A percentile compares a stretch with the other conserved stretches of the same genome.
Conservation (phyloP, 345 rosid genomes). For the Aquilaria sinensis region DNA sequence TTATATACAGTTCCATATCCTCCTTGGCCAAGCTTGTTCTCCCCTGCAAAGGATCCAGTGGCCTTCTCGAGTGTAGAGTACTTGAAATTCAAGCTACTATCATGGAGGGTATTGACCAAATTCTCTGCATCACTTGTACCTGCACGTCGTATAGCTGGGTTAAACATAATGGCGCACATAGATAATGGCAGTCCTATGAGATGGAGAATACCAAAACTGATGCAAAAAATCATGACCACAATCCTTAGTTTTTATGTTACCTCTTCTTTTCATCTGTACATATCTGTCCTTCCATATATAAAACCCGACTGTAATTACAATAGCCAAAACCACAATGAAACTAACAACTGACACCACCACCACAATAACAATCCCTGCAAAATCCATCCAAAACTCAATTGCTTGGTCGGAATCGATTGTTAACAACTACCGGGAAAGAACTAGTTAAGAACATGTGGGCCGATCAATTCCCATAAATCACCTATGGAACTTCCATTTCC, state of each 20-base stretch:
- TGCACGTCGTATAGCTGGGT: neutral
- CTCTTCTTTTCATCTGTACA: conserved; percentile 9
- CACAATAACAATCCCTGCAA: neutral
- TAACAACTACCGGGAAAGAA: too few relatives aligned
- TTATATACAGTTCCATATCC: conserved; percentile 10
- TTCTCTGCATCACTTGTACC: neutral
- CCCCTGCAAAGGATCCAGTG: neutral
- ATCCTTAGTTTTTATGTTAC: neutral
- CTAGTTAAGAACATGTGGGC: too few relatives aligned
- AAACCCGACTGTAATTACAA: neutral
- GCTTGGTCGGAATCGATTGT: too few relatives aligned
- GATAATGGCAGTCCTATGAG: too few relatives aligned
- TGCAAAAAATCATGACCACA: too few relatives aligned
- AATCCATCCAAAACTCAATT: neutral
- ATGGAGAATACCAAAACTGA: too few relatives aligned
- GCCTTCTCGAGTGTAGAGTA: conserved; percentile 1
- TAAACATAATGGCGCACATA: neutral
- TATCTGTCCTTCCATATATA: conserved; percentile 12
- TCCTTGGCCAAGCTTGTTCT: conserved; percentile 12
- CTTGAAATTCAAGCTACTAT: conserved; percentile 1
- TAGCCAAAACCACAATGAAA: neutral
- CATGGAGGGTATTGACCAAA: neutral
- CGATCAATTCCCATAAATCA: neutral
- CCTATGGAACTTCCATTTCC: conserved; percentile 56
- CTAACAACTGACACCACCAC: neutral